A percentile compares a stretch with the other conserved stretches of the same genome.
Evolutionary conservation across 441 rosid genomes (phyloP).

Genomic region (Codiaeum variegatum): DNA sequence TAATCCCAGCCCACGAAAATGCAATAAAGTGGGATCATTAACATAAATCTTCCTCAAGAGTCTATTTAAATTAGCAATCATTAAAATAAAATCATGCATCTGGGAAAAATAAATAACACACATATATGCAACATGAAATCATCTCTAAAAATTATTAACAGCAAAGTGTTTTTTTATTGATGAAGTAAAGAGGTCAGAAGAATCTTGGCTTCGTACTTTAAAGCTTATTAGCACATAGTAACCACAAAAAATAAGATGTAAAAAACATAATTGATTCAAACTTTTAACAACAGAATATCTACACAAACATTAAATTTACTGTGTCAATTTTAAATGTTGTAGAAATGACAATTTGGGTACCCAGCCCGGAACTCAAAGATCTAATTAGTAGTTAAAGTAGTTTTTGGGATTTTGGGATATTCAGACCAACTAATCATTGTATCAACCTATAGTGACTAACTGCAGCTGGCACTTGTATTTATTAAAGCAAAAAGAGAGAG

Average conservation of each 20-base stretch:
- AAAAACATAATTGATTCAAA: neutral
- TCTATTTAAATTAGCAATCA: neutral
- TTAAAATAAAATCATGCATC: neutral
- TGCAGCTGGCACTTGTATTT: neutral
- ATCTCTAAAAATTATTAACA: neutral
- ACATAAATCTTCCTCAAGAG: neutral
- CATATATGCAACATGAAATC: neutral
- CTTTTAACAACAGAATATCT: neutral
- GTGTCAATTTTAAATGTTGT: neutral
- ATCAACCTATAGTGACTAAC: neutral
- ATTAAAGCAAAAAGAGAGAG: neutral
- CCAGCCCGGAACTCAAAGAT: neutral
- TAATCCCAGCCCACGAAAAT: neutral
- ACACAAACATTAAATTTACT: neutral
- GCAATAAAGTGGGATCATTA: neutral
- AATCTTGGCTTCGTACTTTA: neutral
- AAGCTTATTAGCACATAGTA: neutral
- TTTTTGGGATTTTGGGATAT: neutral
- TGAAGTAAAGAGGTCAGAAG: neutral
- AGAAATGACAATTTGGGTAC: neutral
- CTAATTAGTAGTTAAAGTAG: neutral
- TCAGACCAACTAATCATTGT: neutral
- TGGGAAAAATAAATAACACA: neutral
- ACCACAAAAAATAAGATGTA: neutral
- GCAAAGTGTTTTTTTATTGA: neutral